Base-by-base conservation (phyloP, 2,329 filamentous ascomycete genomes). In the Epichloe bromicola region DNA sequence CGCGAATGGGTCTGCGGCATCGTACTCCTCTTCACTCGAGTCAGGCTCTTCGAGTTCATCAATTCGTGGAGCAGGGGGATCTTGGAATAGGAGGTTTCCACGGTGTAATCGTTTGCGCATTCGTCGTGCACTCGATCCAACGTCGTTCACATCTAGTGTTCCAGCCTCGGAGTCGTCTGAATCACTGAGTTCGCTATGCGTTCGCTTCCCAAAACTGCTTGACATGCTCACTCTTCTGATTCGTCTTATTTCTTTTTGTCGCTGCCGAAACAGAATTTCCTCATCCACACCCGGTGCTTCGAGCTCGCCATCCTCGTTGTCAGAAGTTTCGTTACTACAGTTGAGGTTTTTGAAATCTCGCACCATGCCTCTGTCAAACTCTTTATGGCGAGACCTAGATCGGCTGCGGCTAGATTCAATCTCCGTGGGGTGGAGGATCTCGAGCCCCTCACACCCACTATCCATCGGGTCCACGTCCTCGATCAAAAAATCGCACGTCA, bases 181-280 rank as follows among this genome's bases (percentile, higher is more conserved):
- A 54, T 75, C 75, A 59, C 73, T 75, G 51, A 75, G 70, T 59
- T 78, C 75, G 58, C 70, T 75, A 55, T 76, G 71, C 26, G 74
- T 76, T 38, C 75, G 68, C 64, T 78, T 78, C 55, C 74, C 73
- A 50, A 77, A 72, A 61, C 74, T 77, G 56, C 74, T 77, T 45
- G 74, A 74, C 57, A 72, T 70, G 49, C 71, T 76, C 60, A 74
- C 70, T 23, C 75, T 67, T 40, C 69, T 69, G 34, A 65, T 65
- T 48, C 74, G 68, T 49, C 65, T 69, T 37, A 72, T 64, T 47
- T 70, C 70, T 37, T 71, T 69, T 46, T 70, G 70, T 52, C 63
- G 64, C 55, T 61, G 64, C 15, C 68, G 58, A 41, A 74, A 73
- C 23, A 66, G 63, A 23, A 64, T 61, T 46, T 73, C 68, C 39